Percentiles rank a stretch among this genome's conserved stretches.
These are phyloP conservation scores for Monosporozyma yasuniensis DNA, from an alignment of 805 yeast genomes.

Conservation along the genomic window DNA sequence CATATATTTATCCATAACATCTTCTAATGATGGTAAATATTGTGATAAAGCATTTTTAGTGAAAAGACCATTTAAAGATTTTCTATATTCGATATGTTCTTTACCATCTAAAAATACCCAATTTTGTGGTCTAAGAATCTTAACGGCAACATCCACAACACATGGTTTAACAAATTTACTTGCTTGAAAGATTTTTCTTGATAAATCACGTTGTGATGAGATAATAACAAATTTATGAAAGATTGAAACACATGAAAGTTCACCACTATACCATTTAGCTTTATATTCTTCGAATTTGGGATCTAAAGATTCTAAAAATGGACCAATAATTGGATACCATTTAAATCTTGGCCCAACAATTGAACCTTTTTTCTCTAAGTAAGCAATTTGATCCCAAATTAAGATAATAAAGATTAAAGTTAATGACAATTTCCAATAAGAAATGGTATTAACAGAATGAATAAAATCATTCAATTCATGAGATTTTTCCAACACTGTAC, in stretches of 20 bases:
- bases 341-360: slow-evolving; percentile 88
- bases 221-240: slow-evolving; percentile 97
- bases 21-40: slow-evolving; percentile 80
- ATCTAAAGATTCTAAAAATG: slow-evolving; percentile 86
- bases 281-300: slow-evolving; percentile 92
- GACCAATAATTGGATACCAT: slow-evolving; percentile 93
- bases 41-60: slow-evolving; percentile 72
- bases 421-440: slow-evolving; percentile 47
- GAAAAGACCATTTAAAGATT: slow-evolving; percentile 81
- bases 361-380: slow-evolving; percentile 70
- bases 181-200: slow-evolving; percentile 77
- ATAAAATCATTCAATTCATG: slow-evolving; percentile 2
- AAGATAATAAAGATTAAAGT: slow-evolving; percentile 41
- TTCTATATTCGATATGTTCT: slow-evolving; percentile 88
- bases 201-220: slow-evolving; percentile 79
- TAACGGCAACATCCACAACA: slow-evolving; percentile 94
- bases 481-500: background rate
- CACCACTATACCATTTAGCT: slow-evolving; percentile 93
- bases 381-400: slow-evolving; percentile 67
- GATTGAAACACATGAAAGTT: slow-evolving; percentile 90
- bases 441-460: slow-evolving; percentile 20
- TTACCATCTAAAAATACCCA: slow-evolving; percentile 98
- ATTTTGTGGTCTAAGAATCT: slow-evolving; percentile 87
- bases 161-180: slow-evolving; percentile 92
- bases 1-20: slow-evolving; percentile 73